Percentiles rank a stretch among this genome's conserved stretches.
phyloP scores from a whole-genome alignment of 2,329 filamentous ascomycete species.

The Pezicula neosporulosa region DNA sequence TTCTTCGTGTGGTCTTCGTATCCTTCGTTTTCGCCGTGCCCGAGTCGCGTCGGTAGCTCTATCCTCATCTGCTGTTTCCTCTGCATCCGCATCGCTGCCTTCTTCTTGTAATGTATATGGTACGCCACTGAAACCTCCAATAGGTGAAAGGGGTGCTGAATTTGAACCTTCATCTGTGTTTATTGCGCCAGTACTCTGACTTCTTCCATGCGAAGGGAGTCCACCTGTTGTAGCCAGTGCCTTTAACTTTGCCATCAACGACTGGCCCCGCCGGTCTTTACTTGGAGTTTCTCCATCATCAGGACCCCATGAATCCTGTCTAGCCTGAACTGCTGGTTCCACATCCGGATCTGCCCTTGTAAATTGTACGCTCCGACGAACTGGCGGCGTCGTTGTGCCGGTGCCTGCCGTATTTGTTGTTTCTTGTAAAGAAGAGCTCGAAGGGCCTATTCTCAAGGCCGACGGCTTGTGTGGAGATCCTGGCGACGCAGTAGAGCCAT shows the following conservation, averaged over 20 bases:
- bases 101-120: constrained; percentile 52
- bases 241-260: constrained; percentile 76
- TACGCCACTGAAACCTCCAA: constrained; percentile 42
- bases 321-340: constrained; percentile 50
- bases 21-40: constrained; percentile 62
- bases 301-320: constrained; percentile 54
- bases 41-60: constrained; percentile 41
- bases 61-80: constrained; percentile 83
- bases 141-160: constrained; percentile 47
- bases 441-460: constrained; percentile 11
- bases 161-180: constrained; percentile 29
- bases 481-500: background rate
- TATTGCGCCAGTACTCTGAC: constrained; percentile 31
- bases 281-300: constrained; percentile 59
- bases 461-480: constrained; percentile 12
- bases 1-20: constrained; percentile 51
- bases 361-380: constrained; percentile 74
- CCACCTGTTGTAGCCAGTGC: constrained; percentile 59
- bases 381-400: constrained; percentile 26
- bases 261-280: constrained; percentile 58
- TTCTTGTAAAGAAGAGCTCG: constrained; percentile 12
- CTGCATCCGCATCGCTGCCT: constrained; percentile 71
- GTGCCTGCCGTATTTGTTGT: constrained; percentile 5
- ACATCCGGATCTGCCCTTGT: constrained; percentile 43
- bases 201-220: constrained; percentile 39